Base-by-base conservation (phyloP, 495 filamentous ascomycete genomes). In the Extremus antarcticus region DNA sequence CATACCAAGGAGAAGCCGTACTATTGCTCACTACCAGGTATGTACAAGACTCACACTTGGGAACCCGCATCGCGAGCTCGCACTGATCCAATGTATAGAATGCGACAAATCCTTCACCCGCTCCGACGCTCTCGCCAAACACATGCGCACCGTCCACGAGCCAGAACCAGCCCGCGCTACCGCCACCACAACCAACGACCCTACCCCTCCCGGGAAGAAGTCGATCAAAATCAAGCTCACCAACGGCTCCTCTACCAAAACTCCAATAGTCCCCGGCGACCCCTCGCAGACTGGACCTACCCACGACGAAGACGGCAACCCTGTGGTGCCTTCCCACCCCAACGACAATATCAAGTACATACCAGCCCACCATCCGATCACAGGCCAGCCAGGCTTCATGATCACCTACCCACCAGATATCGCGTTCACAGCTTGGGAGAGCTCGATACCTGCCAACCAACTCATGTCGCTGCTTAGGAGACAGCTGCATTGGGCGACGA, bases 1-100 rank as follows among this genome's bases (percentile, higher is more conserved):
- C 92, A 98, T 71, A 98, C 92, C 0, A 81, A 90, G 67, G 94
- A 98, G 73, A 98, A 98, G 70, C 92, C 92, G 0, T 98, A 97
- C 63, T 97, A 94, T 69, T 98, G 92, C 69, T 84, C 85, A 15
- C 70, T 98, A 21, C 92, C 92, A 40, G 92, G 92, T 95, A 78
- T 54, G 73, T 58, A 13, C 29, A 35, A 35, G 29, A n/a, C n/a
- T n/a, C n/a, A n/a, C n/a, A n/a, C n/a, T n/a, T n/a, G n/a, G n/a
- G n/a, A n/a, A n/a, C n/a, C n/a, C n/a, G n/a, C n/a, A n/a, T n/a
- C n/a, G n/a, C n/a, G n/a, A n/a, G n/a, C n/a, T n/a, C n/a, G 50
- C 51, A n/a, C 21, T 16, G 29, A 35, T 35, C 29, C 13, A 7
- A 7, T 7, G 13, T 21, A 23, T 62, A 94, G 92, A 98, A 78